Base-by-base conservation (phyloP, 768 basidiomycete genomes). In the Xanthoconium stramineum region DNA sequence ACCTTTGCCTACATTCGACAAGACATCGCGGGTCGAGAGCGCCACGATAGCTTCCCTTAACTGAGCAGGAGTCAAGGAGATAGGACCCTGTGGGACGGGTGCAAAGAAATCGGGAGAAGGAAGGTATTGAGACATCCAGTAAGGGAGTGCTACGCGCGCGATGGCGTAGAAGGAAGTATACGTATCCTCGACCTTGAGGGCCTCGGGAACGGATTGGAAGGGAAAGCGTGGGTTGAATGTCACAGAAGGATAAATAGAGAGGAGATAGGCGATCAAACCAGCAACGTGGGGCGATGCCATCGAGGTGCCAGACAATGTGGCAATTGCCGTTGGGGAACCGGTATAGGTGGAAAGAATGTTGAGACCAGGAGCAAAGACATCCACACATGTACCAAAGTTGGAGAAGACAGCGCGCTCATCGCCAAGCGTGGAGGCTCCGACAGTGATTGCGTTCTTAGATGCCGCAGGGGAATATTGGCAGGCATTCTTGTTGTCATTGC, bases 281-380 rank as follows among this genome's bases (percentile, higher is more conserved):
- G 91, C 90, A 42, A 83, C 85, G 75, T 96, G 94, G 45, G 96
- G 96, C 8, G 91, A 91, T 14, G 95, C 94, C 94, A 97, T 97
- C 15, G 90, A 93, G 9, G 93, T 94, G 42, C 93, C 93, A 1
- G 91, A 93, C 62, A 97, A 83, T 10, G 86, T 90, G 63, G 85
- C 83, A 47, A 78, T 78, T n/a, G 89, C 82, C 6, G 59, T 67
- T 56, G 69, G 71, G 57, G 82, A 80, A 33, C 85, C 85, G 56
- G 80, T 92, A 78, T 84, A 97, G 52, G 91, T 96, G 37, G 91
- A 95, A 3, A 89, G 76, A 69, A 98, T 96, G 78, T 93, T 93
- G 59, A 95, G 75, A 57, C 90, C 92, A 49, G 95, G 96, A 33
- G 83, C 95, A 64, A 97, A 95, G 59, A 98, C 80, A 64, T 98